These are phyloP conservation scores for Blastocystis sp. DNA, from an alignment of 352 stramenopile species.

Conservation along the genomic window DNA sequence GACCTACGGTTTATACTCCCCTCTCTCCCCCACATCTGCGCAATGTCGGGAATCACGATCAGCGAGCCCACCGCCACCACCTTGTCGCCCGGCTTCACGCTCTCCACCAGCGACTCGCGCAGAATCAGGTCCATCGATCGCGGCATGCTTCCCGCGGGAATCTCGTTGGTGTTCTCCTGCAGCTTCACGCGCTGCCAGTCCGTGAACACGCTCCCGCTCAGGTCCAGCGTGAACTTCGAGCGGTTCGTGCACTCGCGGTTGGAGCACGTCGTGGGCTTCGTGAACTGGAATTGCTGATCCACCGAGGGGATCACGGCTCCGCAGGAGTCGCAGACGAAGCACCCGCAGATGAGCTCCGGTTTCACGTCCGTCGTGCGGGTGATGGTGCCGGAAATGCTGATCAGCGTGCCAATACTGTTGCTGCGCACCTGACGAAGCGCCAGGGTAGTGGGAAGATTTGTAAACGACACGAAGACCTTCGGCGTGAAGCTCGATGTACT, in stretches of 20 bases:
- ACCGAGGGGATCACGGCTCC: conserved; percentile 86
- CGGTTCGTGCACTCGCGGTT: conserved; percentile 80
- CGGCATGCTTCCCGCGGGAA: conserved; percentile 94
- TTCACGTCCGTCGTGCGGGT: conserved; percentile 80
- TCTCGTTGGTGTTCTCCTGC: conserved; percentile 93
- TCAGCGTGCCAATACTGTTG: conserved; percentile 92
- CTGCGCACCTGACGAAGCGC: conserved; percentile 92
- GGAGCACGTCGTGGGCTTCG: conserved; percentile 85
- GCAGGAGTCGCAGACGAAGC: conserved; percentile 93
- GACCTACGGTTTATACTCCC: not conserved
- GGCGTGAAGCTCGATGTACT: conserved; percentile 91
- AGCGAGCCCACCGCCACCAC: conserved; percentile 93
- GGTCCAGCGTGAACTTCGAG: conserved; percentile 87
- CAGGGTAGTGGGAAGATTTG: conserved; percentile 70
- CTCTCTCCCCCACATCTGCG: conserved; percentile 73
- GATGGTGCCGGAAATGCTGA: conserved; percentile 95
- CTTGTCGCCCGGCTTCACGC: conserved; percentile 92
- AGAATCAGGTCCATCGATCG: conserved; percentile 90
- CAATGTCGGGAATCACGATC: conserved; percentile 93
- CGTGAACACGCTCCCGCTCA: conserved; percentile 94
- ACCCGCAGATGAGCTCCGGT: conserved; percentile 89
- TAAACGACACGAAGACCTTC: conserved; percentile 85
- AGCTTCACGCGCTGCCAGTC: conserved; percentile 97
- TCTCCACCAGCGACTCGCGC: conserved; percentile 95
- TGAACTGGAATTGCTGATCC: conserved; percentile 88